phyloP scores from a whole-genome alignment of 164 flowering plant species.

The Dillenia suffruticosa region DNA sequence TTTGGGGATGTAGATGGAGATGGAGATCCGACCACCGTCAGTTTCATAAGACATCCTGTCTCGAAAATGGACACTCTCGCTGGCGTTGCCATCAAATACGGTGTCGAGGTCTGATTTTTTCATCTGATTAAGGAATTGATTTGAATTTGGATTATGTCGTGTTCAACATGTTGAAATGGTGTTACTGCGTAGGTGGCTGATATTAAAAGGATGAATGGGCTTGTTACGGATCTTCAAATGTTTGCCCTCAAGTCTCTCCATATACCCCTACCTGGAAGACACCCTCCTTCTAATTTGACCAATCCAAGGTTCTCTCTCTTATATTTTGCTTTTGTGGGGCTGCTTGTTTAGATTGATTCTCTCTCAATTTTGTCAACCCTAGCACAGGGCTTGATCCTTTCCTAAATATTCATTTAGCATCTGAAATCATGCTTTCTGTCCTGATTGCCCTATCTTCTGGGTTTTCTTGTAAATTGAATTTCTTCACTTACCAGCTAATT shows the following conservation, averaged over 20 bases:
- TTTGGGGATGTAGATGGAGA: too few species aligned
- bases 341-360: too few species aligned
- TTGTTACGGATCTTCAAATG: constrained; percentile 92
- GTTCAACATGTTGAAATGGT: background rate
- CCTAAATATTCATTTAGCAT: too few species aligned
- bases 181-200: constrained; percentile 66
- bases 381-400: too few species aligned
- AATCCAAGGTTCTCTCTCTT: too few species aligned
- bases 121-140: background rate
- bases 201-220: constrained; percentile 74
- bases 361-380: too few species aligned
- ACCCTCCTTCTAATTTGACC: constrained; percentile 55
- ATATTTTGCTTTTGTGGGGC: too few species aligned
- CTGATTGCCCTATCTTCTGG: too few species aligned
- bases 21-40: background rate
- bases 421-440: too few species aligned
- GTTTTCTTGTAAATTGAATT: too few species aligned
- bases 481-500: too few species aligned
- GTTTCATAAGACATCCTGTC: constrained; percentile 64
- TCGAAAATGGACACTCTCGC: constrained; percentile 88
- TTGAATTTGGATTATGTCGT: constrained; percentile 1
- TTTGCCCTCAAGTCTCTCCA: constrained; percentile 76
- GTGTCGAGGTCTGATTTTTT: constrained; percentile 65
- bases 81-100: constrained; percentile 90
- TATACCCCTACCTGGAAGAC: constrained; percentile 83